Conservation (phyloP, 768 basidiomycete species). For the Russula griseocarnosa region DNA sequence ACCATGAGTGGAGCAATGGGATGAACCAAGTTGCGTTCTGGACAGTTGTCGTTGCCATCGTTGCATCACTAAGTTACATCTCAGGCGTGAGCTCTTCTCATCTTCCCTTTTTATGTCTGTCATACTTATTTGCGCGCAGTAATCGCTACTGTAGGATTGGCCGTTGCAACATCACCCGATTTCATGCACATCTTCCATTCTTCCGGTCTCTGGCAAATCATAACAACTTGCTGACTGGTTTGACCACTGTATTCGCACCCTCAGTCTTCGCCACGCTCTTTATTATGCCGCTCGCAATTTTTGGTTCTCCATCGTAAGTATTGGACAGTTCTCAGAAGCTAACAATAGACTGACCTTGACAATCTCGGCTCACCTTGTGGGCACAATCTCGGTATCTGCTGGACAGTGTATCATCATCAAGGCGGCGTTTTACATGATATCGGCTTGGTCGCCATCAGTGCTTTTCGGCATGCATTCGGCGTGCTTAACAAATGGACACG, state of each 20-base stretch:
- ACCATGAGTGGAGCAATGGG: too few species aligned
- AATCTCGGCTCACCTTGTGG: constrained; percentile 36
- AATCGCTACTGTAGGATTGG: constrained; percentile 64
- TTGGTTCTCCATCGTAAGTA: constrained; percentile 53
- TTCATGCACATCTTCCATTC: constrained; percentile 66
- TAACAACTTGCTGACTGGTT: constrained; percentile 52
- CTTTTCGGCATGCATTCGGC: constrained; percentile 63
- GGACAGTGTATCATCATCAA: constrained; percentile 59
- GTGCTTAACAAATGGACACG: constrained; percentile 45
- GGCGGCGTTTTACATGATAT: constrained; percentile 60
- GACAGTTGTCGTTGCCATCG: constrained; percentile 49
- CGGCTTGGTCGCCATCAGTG: constrained; percentile 63
- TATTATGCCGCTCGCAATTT: constrained; percentile 50
- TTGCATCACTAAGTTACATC: constrained; percentile 51
- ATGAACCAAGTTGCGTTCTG: constrained; percentile 53
- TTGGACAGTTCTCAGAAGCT: not conserved
- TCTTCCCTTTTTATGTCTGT: not conserved
- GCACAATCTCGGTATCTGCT: constrained; percentile 58
- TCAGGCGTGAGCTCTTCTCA: constrained; percentile 50
- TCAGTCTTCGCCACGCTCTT: constrained; percentile 59
- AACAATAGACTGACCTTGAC: constrained; percentile 4
- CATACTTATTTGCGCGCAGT: constrained; percentile 41
- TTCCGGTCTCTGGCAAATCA: constrained; percentile 48
- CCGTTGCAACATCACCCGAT: constrained; percentile 65
- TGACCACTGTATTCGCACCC: constrained; percentile 66